phyloP scores from a whole-genome alignment of 1,139 yeast species.

The Pichia sp. region DNA sequence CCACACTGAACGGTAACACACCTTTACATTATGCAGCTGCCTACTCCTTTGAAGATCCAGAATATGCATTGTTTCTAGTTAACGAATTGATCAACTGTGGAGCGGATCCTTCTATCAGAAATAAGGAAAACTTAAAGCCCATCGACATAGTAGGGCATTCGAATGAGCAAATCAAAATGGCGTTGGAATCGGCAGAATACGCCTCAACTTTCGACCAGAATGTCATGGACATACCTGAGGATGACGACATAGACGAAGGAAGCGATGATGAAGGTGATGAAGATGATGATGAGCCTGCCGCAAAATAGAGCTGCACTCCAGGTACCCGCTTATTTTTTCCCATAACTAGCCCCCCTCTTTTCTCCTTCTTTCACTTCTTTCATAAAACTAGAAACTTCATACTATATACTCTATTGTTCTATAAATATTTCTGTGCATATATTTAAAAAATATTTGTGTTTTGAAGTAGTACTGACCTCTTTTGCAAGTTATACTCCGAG shows the following conservation, averaged over 20 bases:
- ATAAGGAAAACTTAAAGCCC: slow-evolving; percentile 66
- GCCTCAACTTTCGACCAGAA: slow-evolving; percentile 24
- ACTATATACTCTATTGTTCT: background rate
- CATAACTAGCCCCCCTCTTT: background rate
- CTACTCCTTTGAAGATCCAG: slow-evolving; percentile 74
- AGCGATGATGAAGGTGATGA: slow-evolving; percentile 23
- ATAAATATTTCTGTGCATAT: background rate
- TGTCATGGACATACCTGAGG: slow-evolving; percentile 20
- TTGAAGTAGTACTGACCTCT: background rate
- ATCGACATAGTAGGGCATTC: slow-evolving; percentile 52
- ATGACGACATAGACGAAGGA: slow-evolving; percentile 23
- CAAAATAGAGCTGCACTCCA: background rate
- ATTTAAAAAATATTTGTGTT: background rate
- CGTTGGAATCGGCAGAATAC: slow-evolving; percentile 76
- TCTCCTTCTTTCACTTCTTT: background rate
- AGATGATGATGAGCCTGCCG: slow-evolving; percentile 7
- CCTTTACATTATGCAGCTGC: slow-evolving; percentile 85
- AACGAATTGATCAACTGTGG: slow-evolving; percentile 91
- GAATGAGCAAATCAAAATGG: slow-evolving; percentile 51
- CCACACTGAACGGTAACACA: slow-evolving; percentile 71
- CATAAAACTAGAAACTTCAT: background rate
- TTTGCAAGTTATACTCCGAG: background rate
- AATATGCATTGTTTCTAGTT: slow-evolving; percentile 73
- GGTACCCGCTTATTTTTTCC: background rate
- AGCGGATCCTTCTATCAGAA: slow-evolving; percentile 63